Conservation (phyloP, 805 yeast species). For the Kluyveromyces aestuarii region DNA sequence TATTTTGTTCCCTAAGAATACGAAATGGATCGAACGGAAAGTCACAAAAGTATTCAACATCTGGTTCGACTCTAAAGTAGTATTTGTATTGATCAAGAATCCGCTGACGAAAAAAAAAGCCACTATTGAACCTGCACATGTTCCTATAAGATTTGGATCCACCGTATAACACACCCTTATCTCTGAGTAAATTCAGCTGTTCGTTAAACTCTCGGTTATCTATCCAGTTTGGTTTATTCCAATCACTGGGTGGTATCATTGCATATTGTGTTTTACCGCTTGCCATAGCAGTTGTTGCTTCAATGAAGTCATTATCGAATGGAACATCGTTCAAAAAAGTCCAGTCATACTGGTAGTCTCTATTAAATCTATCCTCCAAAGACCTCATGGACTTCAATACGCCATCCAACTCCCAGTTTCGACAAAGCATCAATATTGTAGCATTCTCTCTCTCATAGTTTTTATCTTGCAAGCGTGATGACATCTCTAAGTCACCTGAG, state of each 20-base stretch:
- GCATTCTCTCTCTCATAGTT: slow-evolving; percentile 43
- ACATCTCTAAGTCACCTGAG: slow-evolving; percentile 9
- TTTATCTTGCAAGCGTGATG: not conserved
- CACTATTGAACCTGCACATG: slow-evolving; percentile 94
- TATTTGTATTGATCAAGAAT: slow-evolving; percentile 66
- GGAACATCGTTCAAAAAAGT: slow-evolving; percentile 70
- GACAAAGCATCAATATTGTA: slow-evolving; percentile 75
- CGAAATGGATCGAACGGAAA: slow-evolving; percentile 76
- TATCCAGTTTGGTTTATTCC: slow-evolving; percentile 71
- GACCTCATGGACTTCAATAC: slow-evolving; percentile 72
- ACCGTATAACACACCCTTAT: slow-evolving; percentile 52
- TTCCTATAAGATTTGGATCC: slow-evolving; percentile 65
- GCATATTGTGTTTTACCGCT: slow-evolving; percentile 60
- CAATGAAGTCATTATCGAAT: slow-evolving; percentile 53
- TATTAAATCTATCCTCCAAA: slow-evolving; percentile 66
- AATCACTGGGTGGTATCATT: slow-evolving; percentile 53
- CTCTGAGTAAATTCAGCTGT: slow-evolving; percentile 35
- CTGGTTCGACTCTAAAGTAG: slow-evolving; percentile 95
- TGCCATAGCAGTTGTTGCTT: slow-evolving; percentile 51
- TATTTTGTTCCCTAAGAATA: slow-evolving; percentile 63
- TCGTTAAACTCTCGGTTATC: slow-evolving; percentile 47
- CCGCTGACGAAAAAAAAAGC: slow-evolving; percentile 77
- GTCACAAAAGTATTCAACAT: slow-evolving; percentile 82
- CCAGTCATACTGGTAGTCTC: slow-evolving; percentile 63
- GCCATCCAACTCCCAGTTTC: slow-evolving; percentile 70